Conservation (phyloP, 805 yeast species). For the Sugiyamaella boreocaroliniensis region DNA sequence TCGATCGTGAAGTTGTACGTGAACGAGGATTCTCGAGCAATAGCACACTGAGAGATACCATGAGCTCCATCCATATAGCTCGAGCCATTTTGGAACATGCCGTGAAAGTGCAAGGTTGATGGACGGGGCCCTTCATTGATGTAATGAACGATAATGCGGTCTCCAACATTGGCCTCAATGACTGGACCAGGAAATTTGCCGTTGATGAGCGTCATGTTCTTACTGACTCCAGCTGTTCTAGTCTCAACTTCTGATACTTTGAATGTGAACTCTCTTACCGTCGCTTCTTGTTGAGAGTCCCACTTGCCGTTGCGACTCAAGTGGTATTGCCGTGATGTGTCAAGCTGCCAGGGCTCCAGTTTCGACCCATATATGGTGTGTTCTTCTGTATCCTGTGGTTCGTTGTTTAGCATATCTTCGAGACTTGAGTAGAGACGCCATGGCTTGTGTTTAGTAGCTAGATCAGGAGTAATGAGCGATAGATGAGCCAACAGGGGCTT, state of each 20-base stretch:
- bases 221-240: conserved; percentile 24
- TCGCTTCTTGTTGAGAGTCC: conserved; percentile 8
- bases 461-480: not conserved
- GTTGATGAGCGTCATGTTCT: conserved; percentile 35
- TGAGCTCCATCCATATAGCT: conserved; percentile 47
- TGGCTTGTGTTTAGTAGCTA: not conserved
- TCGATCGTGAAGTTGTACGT: conserved; percentile 38
- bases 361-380: conserved; percentile 14
- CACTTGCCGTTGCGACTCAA: conserved; percentile 15
- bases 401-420: conserved; percentile 2
- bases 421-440: conserved; percentile 2
- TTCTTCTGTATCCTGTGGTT: not conserved
- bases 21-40: conserved; percentile 38
- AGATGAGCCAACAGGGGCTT: not conserved
- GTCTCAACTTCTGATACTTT: conserved; percentile 17
- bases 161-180: conserved; percentile 37
- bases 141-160: conserved; percentile 32
- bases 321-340: conserved; percentile 25
- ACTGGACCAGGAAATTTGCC: conserved; percentile 47
- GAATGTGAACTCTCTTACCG: conserved; percentile 20
- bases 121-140: conserved; percentile 35
- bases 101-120: conserved; percentile 49
- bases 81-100: conserved; percentile 41
- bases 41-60: conserved; percentile 46
- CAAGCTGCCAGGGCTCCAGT: conserved; percentile 26